Base-by-base conservation (phyloP, 305 asterid species). In the Fraxinus angustifolia region DNA sequence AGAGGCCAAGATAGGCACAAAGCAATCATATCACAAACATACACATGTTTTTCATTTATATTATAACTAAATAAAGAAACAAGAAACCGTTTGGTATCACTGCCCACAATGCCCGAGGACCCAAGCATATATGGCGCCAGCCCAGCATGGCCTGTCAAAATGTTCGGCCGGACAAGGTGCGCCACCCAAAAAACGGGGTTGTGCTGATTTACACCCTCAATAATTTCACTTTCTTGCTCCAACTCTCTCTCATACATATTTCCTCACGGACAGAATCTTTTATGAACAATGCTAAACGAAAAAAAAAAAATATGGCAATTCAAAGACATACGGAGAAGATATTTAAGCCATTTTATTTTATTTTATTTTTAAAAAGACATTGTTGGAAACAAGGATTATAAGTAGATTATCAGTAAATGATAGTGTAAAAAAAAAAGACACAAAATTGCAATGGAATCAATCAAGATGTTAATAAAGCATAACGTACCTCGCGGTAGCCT, bases 401-500 rank as follows among this genome's bases (percentile, higher is more conserved):
- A 73, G 17, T 6, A 40, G 76, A 73, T 7, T 75, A 33, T 28
- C 14, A 50, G 78, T 21, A 73, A 83, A 80, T 45, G 53, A 78
- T 23, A 28, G 53, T 70, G 19, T 42, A 50, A 75, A 56, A 31
- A 56, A 23, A 50, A 80, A 75, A 53, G 65, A 50, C 73, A 35
- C 65, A 80, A 4, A 80, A 4, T 35, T 31, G 26, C 30, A 67
- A 50, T 48, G 16, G 60, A 65, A 17, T 73, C 79, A 31, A 21
- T 58, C 36, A 19, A 73, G 62, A 67, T 71, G 34, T 17, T 74
- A 34, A 84, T 74, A 67, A 42, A 81, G 74, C 45, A 84, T 14
- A 79, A 80, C 82, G 38, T 85, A 96, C 98, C 99, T 90, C 92
- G 88, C 45, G 98, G 98, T 84, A 89, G 90, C 91, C 88, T 91